phyloP scores from a whole-genome alignment of 2,329 filamentous ascomycete genomes.

The Paecilomyces fulvus region DNA sequence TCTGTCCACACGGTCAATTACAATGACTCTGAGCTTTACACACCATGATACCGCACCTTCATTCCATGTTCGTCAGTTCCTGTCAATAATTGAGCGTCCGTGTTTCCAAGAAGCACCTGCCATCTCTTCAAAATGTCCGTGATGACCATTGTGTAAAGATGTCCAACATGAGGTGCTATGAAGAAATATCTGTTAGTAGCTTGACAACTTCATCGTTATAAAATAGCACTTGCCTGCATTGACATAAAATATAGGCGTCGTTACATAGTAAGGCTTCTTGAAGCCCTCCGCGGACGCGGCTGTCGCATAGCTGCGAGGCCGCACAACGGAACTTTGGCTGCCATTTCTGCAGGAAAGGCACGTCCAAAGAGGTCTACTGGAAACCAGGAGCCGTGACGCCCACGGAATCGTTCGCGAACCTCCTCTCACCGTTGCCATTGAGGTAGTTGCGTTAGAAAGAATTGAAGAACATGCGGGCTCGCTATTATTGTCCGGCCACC shows the following conservation, averaged over 20 bases:
- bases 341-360: conserved; percentile 20
- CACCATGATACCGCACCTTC: conserved; percentile 47
- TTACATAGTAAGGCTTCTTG: conserved; percentile 85
- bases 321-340: conserved; percentile 8
- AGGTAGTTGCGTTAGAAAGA: conserved; percentile 3
- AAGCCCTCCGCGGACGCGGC: conserved; percentile 11
- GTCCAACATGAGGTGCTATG: conserved; percentile 82
- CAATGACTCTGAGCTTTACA: conserved; percentile 1
- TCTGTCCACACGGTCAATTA: conserved; percentile 33
- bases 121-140: conserved; percentile 88
- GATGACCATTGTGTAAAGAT: conserved; percentile 88
- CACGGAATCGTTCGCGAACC: conserved; percentile 23
- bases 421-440: conserved; percentile 20
- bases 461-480: not conserved
- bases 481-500: not conserved
- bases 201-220: not conserved
- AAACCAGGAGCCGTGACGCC: conserved; percentile 17
- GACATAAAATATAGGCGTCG: conserved; percentile 97
- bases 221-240: conserved; percentile 62
- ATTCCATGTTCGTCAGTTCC: conserved; percentile 97
- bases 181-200: not conserved
- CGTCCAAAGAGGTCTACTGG: conserved; percentile 18
- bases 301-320: conserved; percentile 23
- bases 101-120: conserved; percentile 65
- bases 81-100: conserved; percentile 65